Evolutionary conservation across 441 rosid genomes (phyloP), one percentile per base, ranked within the genome.

Genomic region (Mallotus japonicus): DNA sequence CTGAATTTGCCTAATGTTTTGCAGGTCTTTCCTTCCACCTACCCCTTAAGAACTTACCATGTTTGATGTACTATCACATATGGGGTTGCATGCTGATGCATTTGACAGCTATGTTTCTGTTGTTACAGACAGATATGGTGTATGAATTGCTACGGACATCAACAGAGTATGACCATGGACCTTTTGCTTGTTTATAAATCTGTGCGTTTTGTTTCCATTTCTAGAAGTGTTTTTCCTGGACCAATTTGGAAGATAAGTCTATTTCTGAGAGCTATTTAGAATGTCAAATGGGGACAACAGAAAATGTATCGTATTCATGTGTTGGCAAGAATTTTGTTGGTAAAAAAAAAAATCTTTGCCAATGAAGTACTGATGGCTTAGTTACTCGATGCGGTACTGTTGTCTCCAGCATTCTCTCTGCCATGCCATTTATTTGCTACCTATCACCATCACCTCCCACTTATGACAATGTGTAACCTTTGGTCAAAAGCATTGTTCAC

Each of bases 1-100:
- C 89, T 96, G 58, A 96, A 96, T 83, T 86, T 96, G 83, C 98
- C 99, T 0, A 95, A 95, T 84, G 98, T 95, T 74, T 87, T 95
- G 73, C 98, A 95, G 87, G 99, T 95, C 65, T 62, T 69, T 64
- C 75, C 53, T 72, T 75, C 17, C 63, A 24, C 44, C 56, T 51
- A 68, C 53, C 22, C 19, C 11, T 65, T 19, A 62, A 59, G 57
- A 51, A 24, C 16, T 47, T 14, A 51, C 24, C 19, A 19, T 49
- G 22, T 84, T 51, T 69, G 42, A 54, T 68, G 44, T 73, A 19
- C 22, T 28, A 17, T 53, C 75, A 47, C 8, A 54, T 61, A 72
- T 58, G 62, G 51, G 59, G 47, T 58, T 66, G 47, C 57, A 42
- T 67, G 40, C 58, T 77, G 59, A 70, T 81, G 28, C 62, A 57